Conservation (phyloP, 352 stramenopile species). For the Pythium dissotocum region DNA sequence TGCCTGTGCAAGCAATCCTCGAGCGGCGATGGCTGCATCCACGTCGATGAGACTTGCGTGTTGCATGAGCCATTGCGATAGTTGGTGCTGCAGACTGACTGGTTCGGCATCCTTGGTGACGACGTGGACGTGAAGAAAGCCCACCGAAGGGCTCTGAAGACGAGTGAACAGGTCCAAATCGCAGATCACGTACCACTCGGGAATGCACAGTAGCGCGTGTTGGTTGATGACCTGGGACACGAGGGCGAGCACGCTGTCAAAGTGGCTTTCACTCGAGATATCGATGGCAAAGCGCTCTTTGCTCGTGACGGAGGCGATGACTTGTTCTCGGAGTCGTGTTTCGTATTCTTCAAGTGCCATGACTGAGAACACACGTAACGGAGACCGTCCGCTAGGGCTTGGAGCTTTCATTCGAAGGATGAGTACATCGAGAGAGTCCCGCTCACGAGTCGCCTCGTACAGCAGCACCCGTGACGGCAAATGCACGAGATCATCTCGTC, state of each 20-base stretch:
- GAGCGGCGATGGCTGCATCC: conserved; percentile 7
- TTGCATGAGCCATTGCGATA: conserved; percentile 7
- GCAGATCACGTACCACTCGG: conserved; percentile 49
- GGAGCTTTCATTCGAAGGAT: conserved; percentile 4
- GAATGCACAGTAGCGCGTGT: conserved; percentile 46
- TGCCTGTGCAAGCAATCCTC: background rate
- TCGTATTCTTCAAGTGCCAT: conserved; percentile 12
- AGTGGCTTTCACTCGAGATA: conserved; percentile 30
- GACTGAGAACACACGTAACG: conserved; percentile 10
- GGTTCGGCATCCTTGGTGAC: background rate
- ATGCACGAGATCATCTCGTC: conserved; percentile 29
- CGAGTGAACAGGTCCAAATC: conserved; percentile 33
- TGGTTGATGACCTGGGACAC: conserved; percentile 57
- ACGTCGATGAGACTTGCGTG: conserved; percentile 8
- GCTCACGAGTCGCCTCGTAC: conserved; percentile 14
- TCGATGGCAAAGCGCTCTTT: conserved; percentile 49
- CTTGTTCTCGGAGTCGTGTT: conserved; percentile 11
- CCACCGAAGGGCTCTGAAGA: conserved; percentile 36
- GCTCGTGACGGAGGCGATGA: conserved; percentile 30
- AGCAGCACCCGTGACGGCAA: conserved; percentile 22
- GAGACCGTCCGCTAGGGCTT: background rate
- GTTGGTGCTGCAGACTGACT: background rate
- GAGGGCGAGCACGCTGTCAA: conserved; percentile 35
- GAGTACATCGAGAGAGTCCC: conserved; percentile 14
- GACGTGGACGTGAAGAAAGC: conserved; percentile 17